phyloP scores from a whole-genome alignment of 305 asterid genomes.

The Ilex paraguariensis region DNA sequence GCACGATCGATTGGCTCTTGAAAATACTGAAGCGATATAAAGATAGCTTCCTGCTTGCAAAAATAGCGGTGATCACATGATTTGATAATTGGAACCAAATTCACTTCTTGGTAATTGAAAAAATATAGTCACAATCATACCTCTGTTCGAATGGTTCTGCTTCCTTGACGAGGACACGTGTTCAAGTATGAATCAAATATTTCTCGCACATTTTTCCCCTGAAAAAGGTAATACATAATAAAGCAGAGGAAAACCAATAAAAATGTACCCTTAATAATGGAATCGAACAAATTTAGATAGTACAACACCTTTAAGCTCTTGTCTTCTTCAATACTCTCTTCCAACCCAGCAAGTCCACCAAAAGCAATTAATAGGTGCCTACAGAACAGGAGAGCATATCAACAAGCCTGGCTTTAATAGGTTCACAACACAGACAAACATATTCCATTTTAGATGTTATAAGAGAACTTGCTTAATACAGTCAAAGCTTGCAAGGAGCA shows the following conservation, averaged over 20 bases:
- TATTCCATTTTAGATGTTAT: too few species aligned
- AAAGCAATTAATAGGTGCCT: slow-evolving; percentile 95
- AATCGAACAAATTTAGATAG: too few species aligned
- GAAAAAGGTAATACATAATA: slow-evolving; percentile 11
- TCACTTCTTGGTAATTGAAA: neutral
- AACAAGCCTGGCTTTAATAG: slow-evolving; percentile 3
- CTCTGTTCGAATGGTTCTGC: slow-evolving; percentile 95
- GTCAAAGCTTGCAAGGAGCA: too few species aligned
- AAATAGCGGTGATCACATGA: too few species aligned
- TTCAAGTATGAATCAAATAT: slow-evolving; percentile 71
- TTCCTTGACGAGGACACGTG: slow-evolving; percentile 92
- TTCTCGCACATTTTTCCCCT: slow-evolving; percentile 69
- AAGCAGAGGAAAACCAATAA: neutral
- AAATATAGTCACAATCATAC: slow-evolving; percentile 19
- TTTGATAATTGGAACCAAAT: too few species aligned
- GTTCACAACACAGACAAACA: neutral
- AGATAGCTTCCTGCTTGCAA: slow-evolving; percentile 70
- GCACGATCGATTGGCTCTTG: slow-evolving; percentile 73
- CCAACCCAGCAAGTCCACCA: slow-evolving; percentile 98
- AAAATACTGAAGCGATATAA: slow-evolving; percentile 85
- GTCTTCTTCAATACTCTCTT: slow-evolving; percentile 90
- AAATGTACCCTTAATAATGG: neutral
- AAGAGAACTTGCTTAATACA: too few species aligned
- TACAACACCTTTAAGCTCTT: slow-evolving; percentile 52
- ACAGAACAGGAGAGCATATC: slow-evolving; percentile 6